phyloP scores from a whole-genome alignment of 2,329 filamentous ascomycete species.

The Emergomyces orientalis region DNA sequence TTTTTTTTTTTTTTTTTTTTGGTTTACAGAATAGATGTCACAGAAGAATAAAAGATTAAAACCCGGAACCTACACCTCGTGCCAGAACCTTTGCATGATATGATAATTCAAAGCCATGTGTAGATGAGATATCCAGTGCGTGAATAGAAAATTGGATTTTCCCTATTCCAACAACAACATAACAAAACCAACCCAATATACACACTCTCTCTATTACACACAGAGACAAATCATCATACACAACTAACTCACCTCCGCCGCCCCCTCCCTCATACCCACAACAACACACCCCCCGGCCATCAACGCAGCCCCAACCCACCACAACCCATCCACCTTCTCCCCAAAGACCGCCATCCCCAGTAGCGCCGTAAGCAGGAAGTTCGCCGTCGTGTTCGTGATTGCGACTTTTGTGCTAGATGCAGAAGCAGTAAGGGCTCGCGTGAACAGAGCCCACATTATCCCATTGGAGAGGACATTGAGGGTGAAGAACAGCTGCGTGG shows the following conservation, averaged over 20 bases:
- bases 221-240: conserved; percentile 8
- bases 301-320: conserved; percentile 53
- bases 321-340: conserved; percentile 47
- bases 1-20: no score
- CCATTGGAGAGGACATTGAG: conserved; percentile 55
- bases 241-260: conserved; percentile 16
- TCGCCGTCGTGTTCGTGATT: conserved; percentile 55
- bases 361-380: conserved; percentile 54
- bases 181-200: background rate
- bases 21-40: no score
- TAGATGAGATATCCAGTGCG: no score
- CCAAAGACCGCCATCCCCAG: conserved; percentile 50
- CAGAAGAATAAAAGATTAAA: no score
- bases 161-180: no score
- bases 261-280: conserved; percentile 51
- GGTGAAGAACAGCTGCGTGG: conserved; percentile 46
- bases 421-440: conserved; percentile 50
- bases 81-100: no score
- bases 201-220: conserved; percentile 9
- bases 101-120: no score
- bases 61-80: no score
- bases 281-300: conserved; percentile 54
- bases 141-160: no score
- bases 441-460: conserved; percentile 58
- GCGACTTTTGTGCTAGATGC: conserved; percentile 54